These are phyloP conservation scores for Beta corolliflora DNA, from an alignment of 179 eudicot genomes.

Conservation along the genomic window DNA sequence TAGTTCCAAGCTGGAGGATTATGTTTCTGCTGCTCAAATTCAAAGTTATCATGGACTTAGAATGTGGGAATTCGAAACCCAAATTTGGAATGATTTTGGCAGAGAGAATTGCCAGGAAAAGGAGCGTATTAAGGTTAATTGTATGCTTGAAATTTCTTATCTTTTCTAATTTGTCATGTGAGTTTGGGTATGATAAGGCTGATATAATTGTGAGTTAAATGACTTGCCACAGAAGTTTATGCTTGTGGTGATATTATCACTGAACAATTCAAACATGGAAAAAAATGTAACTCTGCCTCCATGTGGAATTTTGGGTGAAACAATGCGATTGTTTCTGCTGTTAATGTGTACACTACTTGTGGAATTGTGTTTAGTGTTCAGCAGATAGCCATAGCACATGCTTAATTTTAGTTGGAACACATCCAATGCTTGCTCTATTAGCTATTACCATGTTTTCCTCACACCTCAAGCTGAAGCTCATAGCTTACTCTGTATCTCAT, in stretches of 20 bases:
- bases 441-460: background rate
- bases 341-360: background rate
- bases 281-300: background rate
- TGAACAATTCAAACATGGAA: background rate
- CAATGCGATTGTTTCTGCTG: background rate
- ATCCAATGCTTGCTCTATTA: too few relatives aligned
- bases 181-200: background rate
- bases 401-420: background rate
- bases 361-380: too few relatives aligned
- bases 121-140: slow-evolving; percentile 50
- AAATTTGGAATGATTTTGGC: slow-evolving; percentile 59
- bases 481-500: background rate
- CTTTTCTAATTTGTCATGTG: background rate
- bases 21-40: slow-evolving; percentile 39
- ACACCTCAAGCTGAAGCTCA: background rate
- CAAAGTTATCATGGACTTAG: slow-evolving; percentile 28
- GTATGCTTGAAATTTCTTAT: background rate
- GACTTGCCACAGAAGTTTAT: background rate
- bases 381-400: too few relatives aligned
- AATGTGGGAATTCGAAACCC: slow-evolving; percentile 52
- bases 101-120: slow-evolving; percentile 28
- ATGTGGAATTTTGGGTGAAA: background rate
- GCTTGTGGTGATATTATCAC: background rate
- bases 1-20: slow-evolving; percentile 60
- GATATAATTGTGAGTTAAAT: background rate